Conservation (phyloP, 306 rosid species). For the Cucumis hystrix region DNA sequence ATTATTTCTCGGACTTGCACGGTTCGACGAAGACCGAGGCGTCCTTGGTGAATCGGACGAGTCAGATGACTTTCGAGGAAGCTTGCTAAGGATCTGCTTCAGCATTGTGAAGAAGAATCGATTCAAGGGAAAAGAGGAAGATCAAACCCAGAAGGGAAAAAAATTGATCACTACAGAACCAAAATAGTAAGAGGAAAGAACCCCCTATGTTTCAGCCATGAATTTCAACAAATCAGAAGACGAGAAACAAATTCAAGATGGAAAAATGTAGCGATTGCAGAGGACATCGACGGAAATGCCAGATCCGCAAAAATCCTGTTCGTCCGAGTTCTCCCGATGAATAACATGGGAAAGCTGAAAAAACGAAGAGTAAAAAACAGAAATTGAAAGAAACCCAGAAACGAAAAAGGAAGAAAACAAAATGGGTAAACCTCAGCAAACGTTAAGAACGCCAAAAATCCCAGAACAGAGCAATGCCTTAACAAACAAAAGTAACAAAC, state of each 20-base stretch:
- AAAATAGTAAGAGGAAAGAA: slow-evolving; percentile 21
- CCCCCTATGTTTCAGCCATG: slow-evolving; percentile 46
- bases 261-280: slow-evolving; percentile 21
- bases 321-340: background rate
- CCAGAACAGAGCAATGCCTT: background rate
- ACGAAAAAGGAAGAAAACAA: background rate
- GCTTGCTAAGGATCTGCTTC: slow-evolving; percentile 74
- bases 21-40: slow-evolving; percentile 32
- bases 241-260: slow-evolving; percentile 6
- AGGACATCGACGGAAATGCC: slow-evolving; percentile 23
- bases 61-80: slow-evolving; percentile 70
- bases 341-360: background rate
- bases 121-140: slow-evolving; percentile 8
- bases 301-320: slow-evolving; percentile 25
- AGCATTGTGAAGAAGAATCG: slow-evolving; percentile 46
- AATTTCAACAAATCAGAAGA: slow-evolving; percentile 9
- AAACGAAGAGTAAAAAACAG: background rate
- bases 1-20: slow-evolving; percentile 25
- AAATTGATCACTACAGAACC: background rate
- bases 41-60: slow-evolving; percentile 29
- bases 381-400: background rate
- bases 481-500: background rate
- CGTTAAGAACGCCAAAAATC: background rate
- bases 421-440: background rate
- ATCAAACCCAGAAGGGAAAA: slow-evolving; percentile 28